Base-by-base conservation (phyloP, 2,329 filamentous ascomycete genomes). In the Zasmidium angulare region DNA sequence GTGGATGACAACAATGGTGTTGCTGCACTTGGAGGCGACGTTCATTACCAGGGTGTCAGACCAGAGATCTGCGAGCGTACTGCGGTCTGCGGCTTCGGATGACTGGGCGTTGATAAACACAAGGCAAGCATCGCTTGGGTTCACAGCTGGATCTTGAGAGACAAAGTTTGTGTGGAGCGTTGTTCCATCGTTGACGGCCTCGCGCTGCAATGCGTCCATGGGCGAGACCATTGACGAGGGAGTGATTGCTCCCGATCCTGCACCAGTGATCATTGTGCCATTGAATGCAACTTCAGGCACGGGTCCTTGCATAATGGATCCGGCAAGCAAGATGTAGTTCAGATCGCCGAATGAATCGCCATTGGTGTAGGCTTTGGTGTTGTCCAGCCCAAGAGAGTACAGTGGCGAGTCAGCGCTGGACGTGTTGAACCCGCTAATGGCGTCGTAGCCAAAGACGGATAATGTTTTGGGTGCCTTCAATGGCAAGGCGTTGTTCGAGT, bases 401-500 rank as follows among this genome's bases (percentile, higher is more conserved):
- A 63, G 54, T 14, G 50, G 49, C 4, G 55, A 36, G 19, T 58
- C 29, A 6, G 56, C 47, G 11, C 57, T 56, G 3, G 57, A 61
- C 11, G 58, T 65, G 49, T 64, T 64, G 9, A 53, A 54, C 14
- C 61, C 63, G 7, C 60, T 63, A 12, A 61, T 57, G 19, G 69
- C 68, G 55, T 72, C 69, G 53, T 66, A 72, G 46, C 70, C 71
- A 40, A 70, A 69, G 23, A 88, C 62, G 1, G 84, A 83, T 51
- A 89, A 63, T 61, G 82, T 66, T 60, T 77, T 80, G 7, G 77
- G 78, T 9, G 63, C 71, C 7, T 77, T 76, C 0, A 88, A 71
- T 0, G 85, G 85, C 1, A 87, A 76, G 0, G 82, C 75, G 10
- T 76, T 76, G 48, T 82, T 81, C 26, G 69, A 74, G 68, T 88